Conservation (phyloP, 208 protist species). For the Trypanosoma mega region DNA sequence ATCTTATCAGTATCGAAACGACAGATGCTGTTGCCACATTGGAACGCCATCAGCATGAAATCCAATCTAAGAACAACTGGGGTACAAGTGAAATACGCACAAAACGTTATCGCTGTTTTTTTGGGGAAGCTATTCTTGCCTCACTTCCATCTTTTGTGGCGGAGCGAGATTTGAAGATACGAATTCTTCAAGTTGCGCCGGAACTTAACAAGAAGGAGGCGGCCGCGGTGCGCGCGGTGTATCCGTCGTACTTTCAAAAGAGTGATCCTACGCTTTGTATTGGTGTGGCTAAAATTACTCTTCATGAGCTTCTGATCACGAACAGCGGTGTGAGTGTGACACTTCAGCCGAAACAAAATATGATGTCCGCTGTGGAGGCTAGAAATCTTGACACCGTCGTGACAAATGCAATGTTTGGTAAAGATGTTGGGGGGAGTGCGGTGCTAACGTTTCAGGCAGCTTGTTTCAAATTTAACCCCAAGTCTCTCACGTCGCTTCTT, state of each 20-base stretch:
- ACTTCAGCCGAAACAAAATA: constrained; percentile 66
- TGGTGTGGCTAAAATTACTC: constrained; percentile 75
- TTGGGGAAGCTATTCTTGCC: constrained; percentile 58
- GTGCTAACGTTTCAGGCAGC: constrained; percentile 70
- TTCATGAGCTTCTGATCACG: constrained; percentile 61
- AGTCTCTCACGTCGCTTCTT: constrained; percentile 42
- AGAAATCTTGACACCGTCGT: constrained; percentile 64
- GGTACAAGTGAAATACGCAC: constrained; percentile 70
- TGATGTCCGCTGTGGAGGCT: constrained; percentile 55
- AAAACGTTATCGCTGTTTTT: constrained; percentile 37
- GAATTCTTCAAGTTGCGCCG: constrained; percentile 75
- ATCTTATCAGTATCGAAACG: constrained; percentile 65
- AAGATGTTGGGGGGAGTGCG: constrained; percentile 66
- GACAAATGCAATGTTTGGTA: constrained; percentile 76
- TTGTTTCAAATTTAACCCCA: constrained; percentile 56
- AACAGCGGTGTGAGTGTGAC: constrained; percentile 63
- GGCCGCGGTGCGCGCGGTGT: constrained; percentile 14
- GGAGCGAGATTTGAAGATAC: constrained; percentile 74
- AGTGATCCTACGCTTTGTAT: constrained; percentile 66
- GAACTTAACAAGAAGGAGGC: constrained; percentile 23
- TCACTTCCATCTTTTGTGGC: constrained; percentile 55
- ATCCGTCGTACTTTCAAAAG: constrained; percentile 20
- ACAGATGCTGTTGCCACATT: constrained; percentile 27
- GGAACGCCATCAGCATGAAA: constrained; percentile 53
- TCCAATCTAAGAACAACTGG: constrained; percentile 50